These are phyloP conservation scores for Alternaria metachromatica DNA, from an alignment of 2,329 filamentous ascomycete species.

Conservation along the genomic window DNA sequence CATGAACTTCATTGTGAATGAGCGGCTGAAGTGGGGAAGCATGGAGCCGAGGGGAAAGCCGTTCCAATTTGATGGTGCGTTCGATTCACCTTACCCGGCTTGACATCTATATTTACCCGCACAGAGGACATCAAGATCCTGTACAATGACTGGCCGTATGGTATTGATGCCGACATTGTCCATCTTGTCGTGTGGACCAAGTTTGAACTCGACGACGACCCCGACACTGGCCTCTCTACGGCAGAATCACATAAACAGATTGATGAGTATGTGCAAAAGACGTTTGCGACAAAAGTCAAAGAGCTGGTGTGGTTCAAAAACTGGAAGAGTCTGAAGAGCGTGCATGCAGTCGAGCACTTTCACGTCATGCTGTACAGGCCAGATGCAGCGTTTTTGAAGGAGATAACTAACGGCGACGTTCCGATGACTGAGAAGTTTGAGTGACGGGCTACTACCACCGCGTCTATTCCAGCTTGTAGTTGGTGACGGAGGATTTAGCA, in stretches of 20 bases:
- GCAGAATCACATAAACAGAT: slow-evolving; percentile 68
- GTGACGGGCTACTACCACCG: not conserved
- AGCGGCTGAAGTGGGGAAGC: slow-evolving; percentile 73
- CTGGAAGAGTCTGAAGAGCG: slow-evolving; percentile 82
- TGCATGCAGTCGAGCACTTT: slow-evolving; percentile 89
- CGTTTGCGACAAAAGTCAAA: slow-evolving; percentile 65
- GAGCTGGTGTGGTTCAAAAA: slow-evolving; percentile 84
- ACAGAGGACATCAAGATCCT: slow-evolving; percentile 73
- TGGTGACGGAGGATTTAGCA: not conserved
- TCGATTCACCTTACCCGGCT: not conserved
- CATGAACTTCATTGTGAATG: slow-evolving; percentile 74
- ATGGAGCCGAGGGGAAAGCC: slow-evolving; percentile 50
- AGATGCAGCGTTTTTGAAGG: slow-evolving; percentile 70
- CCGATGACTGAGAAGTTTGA: slow-evolving; percentile 57
- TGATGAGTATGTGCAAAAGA: slow-evolving; percentile 71
- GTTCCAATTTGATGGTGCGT: slow-evolving; percentile 48
- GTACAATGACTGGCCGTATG: slow-evolving; percentile 95
- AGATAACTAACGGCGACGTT: slow-evolving; percentile 77
- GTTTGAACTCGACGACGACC: slow-evolving; percentile 76
- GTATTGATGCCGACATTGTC: slow-evolving; percentile 76
- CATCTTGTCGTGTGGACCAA: slow-evolving; percentile 95
- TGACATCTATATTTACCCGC: slow-evolving; percentile 14
- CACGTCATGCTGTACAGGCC: slow-evolving; percentile 90
- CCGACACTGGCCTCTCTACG: slow-evolving; percentile 70
- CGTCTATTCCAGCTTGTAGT: no score